Base-by-base conservation (phyloP, 164 flowering plant species). In the Platanus orientalis region DNA sequence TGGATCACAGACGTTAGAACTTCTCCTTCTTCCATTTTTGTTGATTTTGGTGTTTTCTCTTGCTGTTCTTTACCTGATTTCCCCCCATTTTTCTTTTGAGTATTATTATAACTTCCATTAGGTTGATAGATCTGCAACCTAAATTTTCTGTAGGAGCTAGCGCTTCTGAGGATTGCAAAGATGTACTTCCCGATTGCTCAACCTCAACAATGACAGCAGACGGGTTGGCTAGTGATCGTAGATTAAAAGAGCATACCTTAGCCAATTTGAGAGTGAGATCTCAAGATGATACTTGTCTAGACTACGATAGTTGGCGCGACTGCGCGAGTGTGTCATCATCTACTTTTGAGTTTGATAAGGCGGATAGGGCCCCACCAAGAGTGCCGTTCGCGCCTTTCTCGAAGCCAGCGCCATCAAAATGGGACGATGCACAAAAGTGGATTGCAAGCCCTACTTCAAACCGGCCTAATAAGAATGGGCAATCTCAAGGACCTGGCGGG, bases 391-490 rank as follows among this genome's bases (percentile, higher is more conserved):
- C 79, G 1, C 84, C 91, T 7, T 85, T 87, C 70, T 85, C 89
- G 10, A 36, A 36, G 12, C 42, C 42, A 36, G 12, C 42, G 9
- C 42, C 42, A 36, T 36, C 42, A 36, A 36, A 93, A 74, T 93
- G 98, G 98, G 98, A 93, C 57, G 98, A 93, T 73, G 98, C 98
- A 11, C 97, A 93, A 64, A 93, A 90, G 65, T 93, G 98, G 98
- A 84, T 91, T 57, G 88, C 92, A 11, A 90, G 96, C 49, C 95
- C 95, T 19, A 84, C 80, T 58, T 75, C 84, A 0, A 86, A 75
- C 69, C 49, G 82, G 64, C 68, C 80, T 1, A 81, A n/a, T n/a
- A n/a, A 73, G 59, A 47, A 65, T 0, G 88, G 79, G 26, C 85
- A 70, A 42, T 55, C 74, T 29, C 80, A 74, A 59, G 57, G 40